A percentile compares a stretch with the other conserved stretches of the same genome.
Evolutionary conservation across 495 filamentous ascomycete genomes (phyloP).

Genomic region (Lepidopterella palustris): DNA sequence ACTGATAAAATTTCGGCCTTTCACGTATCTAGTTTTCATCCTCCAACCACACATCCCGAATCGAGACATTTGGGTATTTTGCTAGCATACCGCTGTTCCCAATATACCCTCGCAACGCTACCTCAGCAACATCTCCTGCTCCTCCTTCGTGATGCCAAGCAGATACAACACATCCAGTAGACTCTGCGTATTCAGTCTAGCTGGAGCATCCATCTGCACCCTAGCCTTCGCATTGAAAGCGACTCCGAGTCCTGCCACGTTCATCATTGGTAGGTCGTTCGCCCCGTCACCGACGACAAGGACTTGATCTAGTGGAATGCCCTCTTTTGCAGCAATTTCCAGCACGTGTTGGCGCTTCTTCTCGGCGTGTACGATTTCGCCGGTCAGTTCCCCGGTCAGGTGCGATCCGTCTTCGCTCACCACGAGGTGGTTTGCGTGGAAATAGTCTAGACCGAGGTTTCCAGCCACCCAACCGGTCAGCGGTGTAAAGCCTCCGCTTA

Average conservation of each 20-base stretch:
- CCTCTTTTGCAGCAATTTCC: constrained; percentile 67
- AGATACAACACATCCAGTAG: constrained; percentile 78
- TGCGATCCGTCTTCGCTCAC: constrained; percentile 54
- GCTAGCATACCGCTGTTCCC: no score
- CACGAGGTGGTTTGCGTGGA: constrained; percentile 77
- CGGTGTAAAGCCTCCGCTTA: constrained; percentile 88
- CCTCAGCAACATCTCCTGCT: constrained; percentile 24
- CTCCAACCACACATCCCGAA: no score
- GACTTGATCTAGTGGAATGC: constrained; percentile 65
- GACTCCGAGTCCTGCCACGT: constrained; percentile 77
- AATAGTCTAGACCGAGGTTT: constrained; percentile 76
- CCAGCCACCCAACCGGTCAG: constrained; percentile 78
- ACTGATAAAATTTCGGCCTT: no score
- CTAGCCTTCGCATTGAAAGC: constrained; percentile 90
- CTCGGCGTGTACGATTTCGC: constrained; percentile 74
- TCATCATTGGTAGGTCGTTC: constrained; percentile 92
- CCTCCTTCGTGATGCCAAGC: constrained; percentile 54
- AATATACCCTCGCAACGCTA: no score
- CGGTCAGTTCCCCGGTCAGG: constrained; percentile 75
- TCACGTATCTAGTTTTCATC: no score
- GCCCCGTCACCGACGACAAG: constrained; percentile 89
- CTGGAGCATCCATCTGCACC: constrained; percentile 80
- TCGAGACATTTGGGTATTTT: no score
- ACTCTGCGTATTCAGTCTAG: constrained; percentile 71
- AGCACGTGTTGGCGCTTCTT: constrained; percentile 71